Base-by-base conservation (phyloP, 2,329 filamentous ascomycete species). In the Reticulascus tulasneorum region DNA sequence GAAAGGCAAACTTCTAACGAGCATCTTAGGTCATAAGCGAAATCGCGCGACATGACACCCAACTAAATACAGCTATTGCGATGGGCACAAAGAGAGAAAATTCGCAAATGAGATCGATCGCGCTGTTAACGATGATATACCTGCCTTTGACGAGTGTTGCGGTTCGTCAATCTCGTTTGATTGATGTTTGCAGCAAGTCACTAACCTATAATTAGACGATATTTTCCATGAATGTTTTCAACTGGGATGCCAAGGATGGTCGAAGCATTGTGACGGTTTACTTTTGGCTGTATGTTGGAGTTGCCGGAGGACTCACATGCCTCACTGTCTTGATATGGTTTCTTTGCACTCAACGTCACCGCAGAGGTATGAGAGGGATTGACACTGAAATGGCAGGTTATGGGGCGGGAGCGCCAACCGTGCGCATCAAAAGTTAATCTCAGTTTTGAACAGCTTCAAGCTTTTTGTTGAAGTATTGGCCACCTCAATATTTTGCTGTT, bases 91-190 rank as follows among this genome's bases (percentile, higher is more conserved):
- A 44, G 11, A 39, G 45, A 9, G 52, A 55, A 13, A 50, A 51
- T 24, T 42, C 48, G 7, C 47, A 50, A 34, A 56, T 56, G 53
- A 53, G 46, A 15, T 51, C 49, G 2, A 56, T 56, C 17, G 53
- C 54, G 2, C 26, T 55, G 6, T 26, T 56, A 16, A 54, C 51
- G 2, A 56, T 58, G 53, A 38, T 54, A 3, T 56, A 54, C 26
- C 21, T 56, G 15, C 53, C 50, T 1, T 42, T 52, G 7, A 49
- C 51, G 1, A 53, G 47, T 12, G 48, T 56, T 28, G 53, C 49
- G 7, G 53, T 55, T 46, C 29, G 48, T 29, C 11, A 24, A 16
- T 15, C 17, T 7, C 3, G 2, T 12, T 34, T 23, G 0, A 9
- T 6, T 11, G 12, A 3, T 38, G 7, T 4, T 11, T 18, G 13